These are phyloP conservation scores for Ceratocystis papillata DNA, from an alignment of 2,329 filamentous ascomycete species.

Conservation along the genomic window DNA sequence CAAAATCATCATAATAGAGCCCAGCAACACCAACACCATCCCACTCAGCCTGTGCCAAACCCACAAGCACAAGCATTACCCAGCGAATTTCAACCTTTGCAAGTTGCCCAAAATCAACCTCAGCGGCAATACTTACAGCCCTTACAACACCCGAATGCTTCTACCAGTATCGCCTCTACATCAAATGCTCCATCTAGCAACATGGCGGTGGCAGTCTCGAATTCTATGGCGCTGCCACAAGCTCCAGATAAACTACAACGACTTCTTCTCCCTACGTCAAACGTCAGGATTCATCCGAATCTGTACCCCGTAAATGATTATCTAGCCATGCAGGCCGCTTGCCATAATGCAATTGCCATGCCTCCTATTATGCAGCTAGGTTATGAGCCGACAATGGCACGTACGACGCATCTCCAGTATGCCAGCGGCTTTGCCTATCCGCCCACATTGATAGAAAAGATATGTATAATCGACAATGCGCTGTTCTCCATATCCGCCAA, in stretches of 20 bases:
- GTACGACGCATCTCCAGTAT: constrained; percentile 1
- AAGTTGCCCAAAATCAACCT: no score
- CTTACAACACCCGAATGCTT: not conserved
- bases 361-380: not conserved
- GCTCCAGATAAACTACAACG: not conserved
- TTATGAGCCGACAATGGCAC: not conserved
- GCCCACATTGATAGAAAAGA: constrained; percentile 6
- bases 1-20: not conserved
- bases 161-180: not conserved
- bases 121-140: not conserved
- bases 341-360: not conserved
- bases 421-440: constrained; percentile 5
- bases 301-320: not conserved
- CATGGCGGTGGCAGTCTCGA: not conserved
- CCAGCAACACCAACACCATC: not conserved
- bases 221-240: not conserved
- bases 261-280: not conserved
- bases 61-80: not conserved
- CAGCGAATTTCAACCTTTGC: not conserved
- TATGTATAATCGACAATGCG: not conserved
- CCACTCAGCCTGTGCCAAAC: not conserved
- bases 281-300: not conserved
- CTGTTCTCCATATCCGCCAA: not conserved
- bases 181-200: not conserved
- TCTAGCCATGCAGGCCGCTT: not conserved